Conservation (phyloP, 495 filamentous ascomycete species). For the Aspergillus leporis region DNA sequence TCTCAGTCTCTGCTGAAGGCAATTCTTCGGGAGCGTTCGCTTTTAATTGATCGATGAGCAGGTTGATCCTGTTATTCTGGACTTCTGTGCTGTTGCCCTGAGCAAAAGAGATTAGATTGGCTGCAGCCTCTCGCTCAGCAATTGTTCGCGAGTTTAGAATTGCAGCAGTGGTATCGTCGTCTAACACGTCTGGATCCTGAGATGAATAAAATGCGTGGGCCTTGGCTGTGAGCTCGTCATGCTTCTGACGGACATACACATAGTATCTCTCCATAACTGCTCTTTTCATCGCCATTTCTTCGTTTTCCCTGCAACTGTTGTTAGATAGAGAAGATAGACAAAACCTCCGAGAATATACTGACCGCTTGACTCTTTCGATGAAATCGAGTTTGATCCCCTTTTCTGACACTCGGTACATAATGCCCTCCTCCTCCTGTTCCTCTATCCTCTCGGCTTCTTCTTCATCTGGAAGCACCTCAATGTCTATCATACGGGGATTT, state of each 20-base stretch:
- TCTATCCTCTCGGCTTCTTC: constrained; percentile 55
- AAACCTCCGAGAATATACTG: constrained; percentile 14
- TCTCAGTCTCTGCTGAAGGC: constrained; percentile 26
- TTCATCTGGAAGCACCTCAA: constrained; percentile 62
- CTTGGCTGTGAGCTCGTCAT: constrained; percentile 25
- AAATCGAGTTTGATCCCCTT: constrained; percentile 81
- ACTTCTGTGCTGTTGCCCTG: constrained; percentile 14
- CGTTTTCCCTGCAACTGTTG: constrained; percentile 21
- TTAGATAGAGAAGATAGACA: constrained; percentile 9
- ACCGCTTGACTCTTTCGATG: constrained; percentile 40
- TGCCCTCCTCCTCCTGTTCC: constrained; percentile 53
- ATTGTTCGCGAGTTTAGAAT: constrained; percentile 28
- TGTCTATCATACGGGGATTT: constrained; percentile 70
- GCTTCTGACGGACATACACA: constrained; percentile 24
- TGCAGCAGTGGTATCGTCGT: constrained; percentile 19
- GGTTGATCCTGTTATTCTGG: constrained; percentile 20
- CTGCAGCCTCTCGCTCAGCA: constrained; percentile 31
- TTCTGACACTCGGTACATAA: constrained; percentile 67
- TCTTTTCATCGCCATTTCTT: constrained; percentile 18
- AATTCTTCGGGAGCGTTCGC: constrained; percentile 24
- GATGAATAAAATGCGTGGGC: constrained; percentile 27
- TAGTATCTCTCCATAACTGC: constrained; percentile 23
- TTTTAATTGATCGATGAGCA: constrained; percentile 33
- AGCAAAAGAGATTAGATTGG: constrained; percentile 31
- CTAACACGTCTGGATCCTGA: constrained; percentile 10